Evolutionary conservation across 139 green algal genomes (phyloP).

Genomic region (Chlorella sp.): DNA sequence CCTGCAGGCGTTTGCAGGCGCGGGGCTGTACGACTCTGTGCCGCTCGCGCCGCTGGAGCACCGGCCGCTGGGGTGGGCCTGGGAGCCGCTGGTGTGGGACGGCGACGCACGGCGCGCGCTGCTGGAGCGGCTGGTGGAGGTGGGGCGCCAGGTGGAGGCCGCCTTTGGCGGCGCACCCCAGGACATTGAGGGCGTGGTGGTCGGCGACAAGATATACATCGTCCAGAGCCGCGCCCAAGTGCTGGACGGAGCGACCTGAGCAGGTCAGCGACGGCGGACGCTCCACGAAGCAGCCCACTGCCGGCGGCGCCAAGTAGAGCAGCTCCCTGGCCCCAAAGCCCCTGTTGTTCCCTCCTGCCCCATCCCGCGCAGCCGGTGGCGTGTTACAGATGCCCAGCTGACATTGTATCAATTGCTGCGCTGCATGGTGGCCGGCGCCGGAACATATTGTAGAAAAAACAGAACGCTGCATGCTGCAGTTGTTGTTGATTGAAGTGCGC

Average conservation of each 20-base stretch:
- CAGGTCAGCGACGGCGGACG: background rate
- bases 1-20: conserved; percentile 92
- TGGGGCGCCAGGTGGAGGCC: conserved; percentile 58
- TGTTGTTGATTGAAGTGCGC: no score
- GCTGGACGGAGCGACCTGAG: conserved; percentile 16
- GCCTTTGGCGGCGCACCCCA: conserved; percentile 48
- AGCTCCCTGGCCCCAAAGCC: no score
- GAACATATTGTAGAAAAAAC: no score
- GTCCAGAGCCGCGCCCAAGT: conserved; percentile 85
- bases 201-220: conserved; percentile 59
- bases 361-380: background rate
- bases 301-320: no score
- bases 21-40: conserved; percentile 87
- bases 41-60: conserved; percentile 56
- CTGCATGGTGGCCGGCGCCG: no score
- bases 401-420: background rate
- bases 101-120: conserved; percentile 45
- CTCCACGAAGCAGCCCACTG: background rate
- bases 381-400: background rate
- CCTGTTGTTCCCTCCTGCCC: background rate
- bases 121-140: conserved; percentile 48
- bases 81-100: conserved; percentile 75
- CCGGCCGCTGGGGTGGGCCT: conserved; percentile 54
- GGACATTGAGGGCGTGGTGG: conserved; percentile 84
- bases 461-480: no score